phyloP scores from a whole-genome alignment of 345 rosid species.

The Euclidium syriacum region DNA sequence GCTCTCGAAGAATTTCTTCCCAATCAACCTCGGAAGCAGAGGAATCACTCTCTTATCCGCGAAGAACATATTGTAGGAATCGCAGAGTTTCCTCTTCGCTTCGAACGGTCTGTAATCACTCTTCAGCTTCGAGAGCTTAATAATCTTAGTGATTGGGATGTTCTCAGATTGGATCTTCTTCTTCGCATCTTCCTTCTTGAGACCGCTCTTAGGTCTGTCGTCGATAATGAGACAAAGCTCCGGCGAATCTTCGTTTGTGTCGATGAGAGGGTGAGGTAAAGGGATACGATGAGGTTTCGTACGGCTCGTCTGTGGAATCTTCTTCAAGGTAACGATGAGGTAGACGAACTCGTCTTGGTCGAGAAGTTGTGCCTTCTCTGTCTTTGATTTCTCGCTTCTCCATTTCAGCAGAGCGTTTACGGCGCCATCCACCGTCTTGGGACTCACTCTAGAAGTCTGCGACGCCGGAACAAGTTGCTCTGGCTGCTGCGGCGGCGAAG shows the following conservation, averaged over 20 bases:
- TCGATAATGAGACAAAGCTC: slow-evolving; percentile 74
- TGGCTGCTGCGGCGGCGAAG: slow-evolving; percentile 17
- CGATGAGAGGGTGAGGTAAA: slow-evolving; percentile 48
- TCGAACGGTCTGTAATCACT: slow-evolving; percentile 16
- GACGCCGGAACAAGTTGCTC: background rate
- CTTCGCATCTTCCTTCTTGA: slow-evolving; percentile 47
- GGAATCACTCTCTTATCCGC: slow-evolving; percentile 29
- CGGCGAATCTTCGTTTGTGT: slow-evolving; percentile 31
- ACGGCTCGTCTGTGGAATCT: slow-evolving; percentile 55
- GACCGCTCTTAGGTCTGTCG: slow-evolving; percentile 59
- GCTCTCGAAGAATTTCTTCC: slow-evolving; percentile 63
- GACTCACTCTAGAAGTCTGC: slow-evolving; percentile 23
- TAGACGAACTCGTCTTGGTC: slow-evolving; percentile 65
- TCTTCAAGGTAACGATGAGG: slow-evolving; percentile 54
- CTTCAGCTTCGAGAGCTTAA: slow-evolving; percentile 55
- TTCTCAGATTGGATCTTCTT: slow-evolving; percentile 65
- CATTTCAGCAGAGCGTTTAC: slow-evolving; percentile 47
- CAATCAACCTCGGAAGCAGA: slow-evolving; percentile 67
- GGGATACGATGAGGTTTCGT: slow-evolving; percentile 47
- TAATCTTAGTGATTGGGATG: slow-evolving; percentile 57
- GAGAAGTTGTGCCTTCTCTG: slow-evolving; percentile 59
- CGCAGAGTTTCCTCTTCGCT: slow-evolving; percentile 32
- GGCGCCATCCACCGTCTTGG: slow-evolving; percentile 39
- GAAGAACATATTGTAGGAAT: slow-evolving; percentile 32
- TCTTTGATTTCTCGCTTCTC: slow-evolving; percentile 39